Base-by-base conservation (phyloP, 2,329 filamentous ascomycete species). In the Nigrospora osmanthi region DNA sequence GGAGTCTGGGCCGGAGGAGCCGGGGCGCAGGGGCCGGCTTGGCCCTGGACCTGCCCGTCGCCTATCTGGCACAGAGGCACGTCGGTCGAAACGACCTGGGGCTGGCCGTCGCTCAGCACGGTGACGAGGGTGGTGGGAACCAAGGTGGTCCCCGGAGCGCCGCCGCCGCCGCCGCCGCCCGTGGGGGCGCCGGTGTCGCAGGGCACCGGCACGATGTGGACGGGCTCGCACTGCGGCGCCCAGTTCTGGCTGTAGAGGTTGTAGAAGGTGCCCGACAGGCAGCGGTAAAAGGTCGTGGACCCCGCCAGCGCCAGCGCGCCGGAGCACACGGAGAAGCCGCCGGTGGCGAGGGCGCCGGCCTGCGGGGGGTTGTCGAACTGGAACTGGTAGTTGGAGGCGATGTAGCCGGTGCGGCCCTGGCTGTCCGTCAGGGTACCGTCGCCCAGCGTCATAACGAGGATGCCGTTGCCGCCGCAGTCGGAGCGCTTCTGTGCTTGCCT, bases 361-460 rank as follows among this genome's bases (percentile, higher is more conserved):
- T 94, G 88, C 1, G 81, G 73, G 14, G 84, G 83, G 1, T 53
- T 64, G 56, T 89, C 85, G 56, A 89, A 89, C 64, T 89, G 85
- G 71, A 89, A 85, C 65, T 94, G 89, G 62, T 73, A 79, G 76
- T 91, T 93, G 58, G 80, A 72, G 15, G 85, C 87, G 55, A 94
- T 85, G 67, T 89, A 88, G 12, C 87, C 88, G 33, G 75, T 88
- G 52, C 88, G 83, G 44, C 70, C 72, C 51, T 80, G 62, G 28
- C 72, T 64, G 54, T 94, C 88, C 23, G 65, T 77, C 32, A 91
- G 74, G 37, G 83, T 62, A 45, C 85, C 81, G 49, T 84, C 69
- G 28, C 70, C 58, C 41, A 94, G 77, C n/a, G 68, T 78, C 52
- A 87, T 65, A 23, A 76, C 75, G 15, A 93, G 74, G 35, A 75